Evolutionary conservation across 192 early-diverging fungal species (phyloP).

Genomic region (Coemansia sp.): DNA sequence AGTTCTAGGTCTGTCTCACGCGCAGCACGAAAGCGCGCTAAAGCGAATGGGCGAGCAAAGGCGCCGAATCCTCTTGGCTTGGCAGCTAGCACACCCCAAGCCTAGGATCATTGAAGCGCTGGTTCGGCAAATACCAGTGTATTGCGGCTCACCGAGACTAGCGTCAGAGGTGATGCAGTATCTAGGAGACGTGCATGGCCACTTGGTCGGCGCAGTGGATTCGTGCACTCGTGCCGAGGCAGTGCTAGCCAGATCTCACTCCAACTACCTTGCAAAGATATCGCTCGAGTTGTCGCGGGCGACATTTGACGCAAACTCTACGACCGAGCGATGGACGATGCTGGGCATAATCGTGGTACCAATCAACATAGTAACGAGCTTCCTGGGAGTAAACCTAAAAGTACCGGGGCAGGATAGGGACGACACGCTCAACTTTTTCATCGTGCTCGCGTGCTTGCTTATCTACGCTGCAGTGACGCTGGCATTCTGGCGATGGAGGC

Average conservation of each 20-base stretch:
- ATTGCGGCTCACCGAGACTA: background rate
- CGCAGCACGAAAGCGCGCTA: slow-evolving; percentile 75
- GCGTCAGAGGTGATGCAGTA: slow-evolving; percentile 49
- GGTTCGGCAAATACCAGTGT: slow-evolving; percentile 14
- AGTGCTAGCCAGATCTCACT: slow-evolving; percentile 65
- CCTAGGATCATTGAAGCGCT: slow-evolving; percentile 67
- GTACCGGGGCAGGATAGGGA: slow-evolving; percentile 65
- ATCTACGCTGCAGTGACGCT: slow-evolving; percentile 36
- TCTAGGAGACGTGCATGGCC: slow-evolving; percentile 48
- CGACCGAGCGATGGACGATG: slow-evolving; percentile 52
- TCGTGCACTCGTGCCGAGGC: slow-evolving; percentile 57
- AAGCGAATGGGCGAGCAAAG: slow-evolving; percentile 71
- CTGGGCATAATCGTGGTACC: slow-evolving; percentile 51
- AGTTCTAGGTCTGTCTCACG: slow-evolving; percentile 85
- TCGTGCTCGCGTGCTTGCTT: slow-evolving; percentile 45
- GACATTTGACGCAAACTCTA: slow-evolving; percentile 39
- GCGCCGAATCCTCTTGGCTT: slow-evolving; percentile 64
- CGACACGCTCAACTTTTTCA: slow-evolving; percentile 54
- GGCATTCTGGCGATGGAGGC: slow-evolving; percentile 52
- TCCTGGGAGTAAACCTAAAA: slow-evolving; percentile 70
- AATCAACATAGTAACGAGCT: slow-evolving; percentile 56
- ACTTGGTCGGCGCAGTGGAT: slow-evolving; percentile 29
- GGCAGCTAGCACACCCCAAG: slow-evolving; percentile 67
- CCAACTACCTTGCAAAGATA: slow-evolving; percentile 74
- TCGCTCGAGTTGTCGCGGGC: slow-evolving; percentile 65